phyloP scores from a whole-genome alignment of 768 basidiomycete species.

The Kwoniella newhampshirensis region DNA sequence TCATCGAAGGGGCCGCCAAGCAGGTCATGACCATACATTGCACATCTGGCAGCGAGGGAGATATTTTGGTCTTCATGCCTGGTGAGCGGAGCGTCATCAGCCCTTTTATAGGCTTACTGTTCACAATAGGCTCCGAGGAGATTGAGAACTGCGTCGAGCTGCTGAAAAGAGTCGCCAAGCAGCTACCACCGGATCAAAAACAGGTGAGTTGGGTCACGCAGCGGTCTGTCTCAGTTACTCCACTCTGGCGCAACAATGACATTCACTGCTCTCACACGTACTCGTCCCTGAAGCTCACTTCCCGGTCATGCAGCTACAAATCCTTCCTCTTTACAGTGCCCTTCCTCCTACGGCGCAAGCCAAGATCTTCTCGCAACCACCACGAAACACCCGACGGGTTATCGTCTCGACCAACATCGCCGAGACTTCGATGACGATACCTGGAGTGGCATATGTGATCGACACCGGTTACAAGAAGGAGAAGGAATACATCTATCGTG shows the following conservation, averaged over 20 bases:
- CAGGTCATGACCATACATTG: slow-evolving; percentile 90
- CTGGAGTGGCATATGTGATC: slow-evolving; percentile 90
- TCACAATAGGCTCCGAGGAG: slow-evolving; percentile 78
- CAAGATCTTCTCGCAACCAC: slow-evolving; percentile 70
- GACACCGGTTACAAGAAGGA: slow-evolving; percentile 96
- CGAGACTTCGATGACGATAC: slow-evolving; percentile 96
- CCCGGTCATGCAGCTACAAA: slow-evolving; percentile 64
- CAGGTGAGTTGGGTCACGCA: slow-evolving; percentile 60
- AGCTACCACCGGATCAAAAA: slow-evolving; percentile 63
- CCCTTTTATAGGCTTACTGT: not conserved
- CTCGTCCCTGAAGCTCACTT: too few relatives aligned
- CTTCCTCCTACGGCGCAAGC: slow-evolving; percentile 74
- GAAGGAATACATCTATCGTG: slow-evolving; percentile 73
- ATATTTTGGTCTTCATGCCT: slow-evolving; percentile 90
- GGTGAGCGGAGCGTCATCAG: slow-evolving; percentile 62
- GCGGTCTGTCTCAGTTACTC: too few relatives aligned
- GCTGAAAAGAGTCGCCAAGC: slow-evolving; percentile 66
- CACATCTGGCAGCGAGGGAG: slow-evolving; percentile 65
- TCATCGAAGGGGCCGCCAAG: slow-evolving; percentile 80
- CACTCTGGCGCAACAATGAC: too few relatives aligned
- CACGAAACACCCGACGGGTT: slow-evolving; percentile 75
- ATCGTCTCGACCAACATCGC: slow-evolving; percentile 97
- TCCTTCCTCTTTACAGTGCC: slow-evolving; percentile 82
- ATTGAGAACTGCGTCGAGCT: slow-evolving; percentile 83
- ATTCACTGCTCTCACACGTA: too few relatives aligned